Evolutionary conservation across 805 yeast genomes (phyloP).

Genomic region (Candida insectorum): DNA sequence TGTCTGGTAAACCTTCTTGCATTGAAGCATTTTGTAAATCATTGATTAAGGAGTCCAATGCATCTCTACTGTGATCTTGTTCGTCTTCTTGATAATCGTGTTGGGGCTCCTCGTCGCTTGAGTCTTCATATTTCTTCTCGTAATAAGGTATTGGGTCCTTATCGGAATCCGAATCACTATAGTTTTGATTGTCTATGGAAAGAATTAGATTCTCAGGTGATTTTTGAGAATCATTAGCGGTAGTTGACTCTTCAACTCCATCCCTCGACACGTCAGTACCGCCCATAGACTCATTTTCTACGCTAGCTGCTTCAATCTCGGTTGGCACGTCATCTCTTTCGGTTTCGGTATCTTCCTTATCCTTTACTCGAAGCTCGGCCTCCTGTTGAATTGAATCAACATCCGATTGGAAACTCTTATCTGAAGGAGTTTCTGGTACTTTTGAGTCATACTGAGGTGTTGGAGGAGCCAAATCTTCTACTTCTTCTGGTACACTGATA

Average conservation of each 20-base stretch:
- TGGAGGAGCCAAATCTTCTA: slow-evolving; percentile 20
- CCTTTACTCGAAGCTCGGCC: slow-evolving; percentile 19
- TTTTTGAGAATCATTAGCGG: no score
- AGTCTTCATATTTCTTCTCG: slow-evolving; percentile 7
- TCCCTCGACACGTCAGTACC: no score
- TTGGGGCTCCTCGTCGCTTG: neutral
- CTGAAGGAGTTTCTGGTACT: slow-evolving; percentile 33
- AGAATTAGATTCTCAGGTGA: slow-evolving; percentile 13
- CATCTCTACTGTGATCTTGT: slow-evolving; percentile 13
- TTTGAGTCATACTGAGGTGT: slow-evolving; percentile 22
- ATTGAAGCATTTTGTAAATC: slow-evolving; percentile 27
- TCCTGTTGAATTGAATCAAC: slow-evolving; percentile 40
- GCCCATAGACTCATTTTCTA: neutral
- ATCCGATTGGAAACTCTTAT: slow-evolving; percentile 35
- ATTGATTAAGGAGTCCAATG: slow-evolving; percentile 35
- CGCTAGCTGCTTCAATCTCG: neutral
- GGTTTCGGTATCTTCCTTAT: neutral
- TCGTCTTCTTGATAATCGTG: neutral
- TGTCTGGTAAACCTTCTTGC: slow-evolving; percentile 16
- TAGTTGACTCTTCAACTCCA: no score
- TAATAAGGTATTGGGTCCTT: slow-evolving; percentile 14
- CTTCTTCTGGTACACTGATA: slow-evolving; percentile 1
- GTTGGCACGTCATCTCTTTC: neutral
- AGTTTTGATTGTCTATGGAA: slow-evolving; percentile 20
- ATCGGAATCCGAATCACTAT: slow-evolving; percentile 8